Evolutionary conservation across 163 green algal species (phyloP), one percentile per base, ranked within the genome.

Genomic region (Chlamydomonas reinhardtii): DNA sequence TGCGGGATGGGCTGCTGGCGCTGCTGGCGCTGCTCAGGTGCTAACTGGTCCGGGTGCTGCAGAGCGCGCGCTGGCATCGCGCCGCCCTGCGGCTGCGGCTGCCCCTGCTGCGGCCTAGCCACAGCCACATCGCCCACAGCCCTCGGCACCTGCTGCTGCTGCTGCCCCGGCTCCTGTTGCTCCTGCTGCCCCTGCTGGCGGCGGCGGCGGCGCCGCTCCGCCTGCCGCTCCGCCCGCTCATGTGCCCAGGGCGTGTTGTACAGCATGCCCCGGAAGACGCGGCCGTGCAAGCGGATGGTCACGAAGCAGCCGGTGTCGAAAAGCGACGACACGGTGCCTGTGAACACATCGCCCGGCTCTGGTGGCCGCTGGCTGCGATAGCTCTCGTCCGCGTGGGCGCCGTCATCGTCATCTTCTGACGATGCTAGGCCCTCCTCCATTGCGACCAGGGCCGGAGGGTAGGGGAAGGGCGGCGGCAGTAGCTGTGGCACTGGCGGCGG

Each of bases 231-330:
- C 29, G 48, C 48, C 48, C 48, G 29, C 39, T 31, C 35, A 11
- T 56, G n/a, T 9, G 43, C 39, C 34, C 27, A 37, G 3, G 66
- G 66, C 31, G 32, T n/a, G 66, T 43, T 39, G 66, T 73, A 73
- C 66, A 73, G 31, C 31, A 73, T 27, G 17, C 66, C 66, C 1
- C 31, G 66, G 66, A n/a, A 73, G 17, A 17, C 17, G 22, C 29
- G 66, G 29, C 31, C 66, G n/a, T 27, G 0, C 31, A 73, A 16
- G 16, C 19, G 22, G 17, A 73, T 73, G n/a, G 31, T 73, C 2
- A 73, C 66, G 32, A 73, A 73, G 66, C 31, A 73, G 14, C 66
- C 66, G 32, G 29, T 39, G 66, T 73, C 66, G 20, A 73, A 73
- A 14, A 29, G 4, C 1, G 15, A 25, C 5, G 37, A 31, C 66